Percentiles rank a stretch among this genome's conserved stretches.
phyloP scores from a whole-genome alignment of 2,329 filamentous ascomycete genomes.

The Ascochyta viciae-villosae region DNA sequence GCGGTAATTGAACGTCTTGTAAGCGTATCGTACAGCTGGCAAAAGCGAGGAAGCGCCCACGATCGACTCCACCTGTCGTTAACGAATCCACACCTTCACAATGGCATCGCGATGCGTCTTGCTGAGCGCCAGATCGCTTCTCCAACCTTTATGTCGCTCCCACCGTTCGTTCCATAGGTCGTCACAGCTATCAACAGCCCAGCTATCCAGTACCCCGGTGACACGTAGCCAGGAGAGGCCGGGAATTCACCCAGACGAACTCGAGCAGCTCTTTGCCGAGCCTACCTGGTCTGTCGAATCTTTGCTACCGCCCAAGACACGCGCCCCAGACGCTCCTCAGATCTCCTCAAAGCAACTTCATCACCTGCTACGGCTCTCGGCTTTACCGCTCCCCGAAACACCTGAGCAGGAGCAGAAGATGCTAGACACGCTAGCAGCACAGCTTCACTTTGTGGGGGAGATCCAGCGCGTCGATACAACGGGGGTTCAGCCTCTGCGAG shows the following conservation, averaged over 20 bases:
- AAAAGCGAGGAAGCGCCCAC: not conserved
- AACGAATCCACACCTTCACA: not conserved
- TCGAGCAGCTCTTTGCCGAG: slow-evolving; percentile 62
- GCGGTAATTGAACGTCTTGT: not conserved
- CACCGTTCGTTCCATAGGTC: slow-evolving; percentile 16
- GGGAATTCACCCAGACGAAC: slow-evolving; percentile 34
- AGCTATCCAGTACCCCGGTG: not conserved
- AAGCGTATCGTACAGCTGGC: not conserved
- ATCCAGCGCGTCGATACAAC: slow-evolving; percentile 81
- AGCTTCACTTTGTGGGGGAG: slow-evolving; percentile 89
- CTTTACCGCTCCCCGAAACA: slow-evolving; percentile 75
- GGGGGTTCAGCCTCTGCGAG: slow-evolving; percentile 74
- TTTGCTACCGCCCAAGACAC: slow-evolving; percentile 64
- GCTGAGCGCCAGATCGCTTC: slow-evolving; percentile 7
- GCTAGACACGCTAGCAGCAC: slow-evolving; percentile 76
- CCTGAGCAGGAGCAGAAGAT: slow-evolving; percentile 71
- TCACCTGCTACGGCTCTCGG: slow-evolving; percentile 88
- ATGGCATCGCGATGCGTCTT: slow-evolving; percentile 23
- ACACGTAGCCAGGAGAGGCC: slow-evolving; percentile 8
- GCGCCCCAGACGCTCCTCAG: slow-evolving; percentile 39
- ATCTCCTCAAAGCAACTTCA: slow-evolving; percentile 74
- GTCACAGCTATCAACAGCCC: not conserved
- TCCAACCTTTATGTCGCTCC: slow-evolving; percentile 6
- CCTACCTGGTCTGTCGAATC: slow-evolving; percentile 86
- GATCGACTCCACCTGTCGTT: not conserved